A percentile compares a stretch with the other conserved stretches of the same genome.
Evolutionary conservation across 2,329 filamentous ascomycete genomes (phyloP).

Genomic region (Cladophialophora carrionii): DNA sequence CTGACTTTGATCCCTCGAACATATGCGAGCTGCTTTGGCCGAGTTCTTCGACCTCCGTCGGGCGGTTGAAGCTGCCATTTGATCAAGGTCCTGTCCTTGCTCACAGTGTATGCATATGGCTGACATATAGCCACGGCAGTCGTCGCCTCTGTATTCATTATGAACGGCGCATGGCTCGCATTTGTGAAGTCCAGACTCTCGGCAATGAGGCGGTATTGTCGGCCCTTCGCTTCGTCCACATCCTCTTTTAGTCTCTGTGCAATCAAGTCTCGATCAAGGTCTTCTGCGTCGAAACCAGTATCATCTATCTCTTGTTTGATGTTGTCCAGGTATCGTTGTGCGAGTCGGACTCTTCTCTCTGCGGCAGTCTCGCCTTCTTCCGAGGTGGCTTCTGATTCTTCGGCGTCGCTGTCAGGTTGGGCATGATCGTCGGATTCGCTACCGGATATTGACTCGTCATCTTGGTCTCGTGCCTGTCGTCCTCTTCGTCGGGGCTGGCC

Average conservation of each 20-base stretch:
- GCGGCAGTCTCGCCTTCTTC: constrained; percentile 82
- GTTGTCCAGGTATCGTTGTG: constrained; percentile 91
- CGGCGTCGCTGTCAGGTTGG: constrained; percentile 57
- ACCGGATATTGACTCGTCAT: constrained; percentile 81
- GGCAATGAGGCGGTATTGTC: constrained; percentile 80
- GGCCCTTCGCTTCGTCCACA: constrained; percentile 86
- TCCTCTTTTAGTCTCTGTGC: constrained; percentile 89
- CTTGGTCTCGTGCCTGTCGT: constrained; percentile 50
- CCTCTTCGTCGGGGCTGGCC: constrained; percentile 38
- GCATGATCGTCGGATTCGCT: constrained; percentile 75
- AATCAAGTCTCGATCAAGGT: constrained; percentile 90
- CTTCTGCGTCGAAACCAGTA: constrained; percentile 86
- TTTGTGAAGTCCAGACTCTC: constrained; percentile 69
- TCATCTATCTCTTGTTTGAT: constrained; percentile 81
- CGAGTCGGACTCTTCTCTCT: constrained; percentile 81
- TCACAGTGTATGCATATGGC: constrained; percentile 84
- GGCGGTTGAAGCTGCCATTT: constrained; percentile 81
- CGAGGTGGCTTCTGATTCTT: constrained; percentile 57
- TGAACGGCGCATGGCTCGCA: constrained; percentile 72
- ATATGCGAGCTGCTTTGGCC: constrained; percentile 56
- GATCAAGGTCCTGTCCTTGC: constrained; percentile 79
- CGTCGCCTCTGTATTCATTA: constrained; percentile 74
- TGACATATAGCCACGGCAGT: constrained; percentile 79
- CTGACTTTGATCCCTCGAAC: constrained; percentile 49
- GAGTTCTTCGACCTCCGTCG: constrained; percentile 43